phyloP scores from a whole-genome alignment of 2,329 filamentous ascomycete genomes.

The Xylariaceae sp. region DNA sequence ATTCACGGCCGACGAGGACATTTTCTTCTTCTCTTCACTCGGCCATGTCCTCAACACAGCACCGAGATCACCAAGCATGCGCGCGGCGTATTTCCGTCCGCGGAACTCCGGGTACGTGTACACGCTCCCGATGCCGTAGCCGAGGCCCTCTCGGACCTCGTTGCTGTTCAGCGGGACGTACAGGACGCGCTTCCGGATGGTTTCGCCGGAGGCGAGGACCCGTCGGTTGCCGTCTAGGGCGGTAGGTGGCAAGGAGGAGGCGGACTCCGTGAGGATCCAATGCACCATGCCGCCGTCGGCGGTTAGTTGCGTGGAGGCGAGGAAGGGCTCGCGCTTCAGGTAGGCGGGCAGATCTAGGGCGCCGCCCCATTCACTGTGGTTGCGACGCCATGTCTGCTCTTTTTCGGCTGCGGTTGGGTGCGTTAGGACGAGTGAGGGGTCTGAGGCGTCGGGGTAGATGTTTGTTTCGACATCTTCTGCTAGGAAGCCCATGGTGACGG shows the following conservation, averaged over 20 bases:
- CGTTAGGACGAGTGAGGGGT: conserved; percentile 43
- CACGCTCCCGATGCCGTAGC: conserved; percentile 76
- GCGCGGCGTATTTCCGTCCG: conserved; percentile 68
- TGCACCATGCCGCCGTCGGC: conserved; percentile 53
- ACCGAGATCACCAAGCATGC: conserved; percentile 67
- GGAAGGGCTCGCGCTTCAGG: conserved; percentile 52
- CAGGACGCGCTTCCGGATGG: conserved; percentile 54
- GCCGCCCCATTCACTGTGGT: conserved; percentile 54
- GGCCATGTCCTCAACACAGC: conserved; percentile 37
- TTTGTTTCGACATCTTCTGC: conserved; percentile 3
- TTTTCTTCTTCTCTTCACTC: conserved; percentile 19
- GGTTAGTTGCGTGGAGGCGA: conserved; percentile 54
- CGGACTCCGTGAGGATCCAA: conserved; percentile 54
- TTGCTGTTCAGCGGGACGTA: conserved; percentile 25
- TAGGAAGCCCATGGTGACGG: conserved; percentile 33
- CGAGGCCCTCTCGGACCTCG: conserved; percentile 49
- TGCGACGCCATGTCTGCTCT: conserved; percentile 49
- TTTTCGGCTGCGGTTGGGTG: conserved; percentile 55
- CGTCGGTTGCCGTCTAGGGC: conserved; percentile 35
- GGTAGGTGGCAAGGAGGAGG: conserved; percentile 15
- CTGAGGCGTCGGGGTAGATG: conserved; percentile 33
- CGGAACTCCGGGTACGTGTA: conserved; percentile 64
- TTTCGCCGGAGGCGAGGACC: conserved; percentile 60
- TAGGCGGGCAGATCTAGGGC: conserved; percentile 52
- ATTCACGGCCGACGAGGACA: background rate